Evolutionary conservation across 257 asterid genomes (phyloP).

Genomic region (Nicotiana obtusifolia): DNA sequence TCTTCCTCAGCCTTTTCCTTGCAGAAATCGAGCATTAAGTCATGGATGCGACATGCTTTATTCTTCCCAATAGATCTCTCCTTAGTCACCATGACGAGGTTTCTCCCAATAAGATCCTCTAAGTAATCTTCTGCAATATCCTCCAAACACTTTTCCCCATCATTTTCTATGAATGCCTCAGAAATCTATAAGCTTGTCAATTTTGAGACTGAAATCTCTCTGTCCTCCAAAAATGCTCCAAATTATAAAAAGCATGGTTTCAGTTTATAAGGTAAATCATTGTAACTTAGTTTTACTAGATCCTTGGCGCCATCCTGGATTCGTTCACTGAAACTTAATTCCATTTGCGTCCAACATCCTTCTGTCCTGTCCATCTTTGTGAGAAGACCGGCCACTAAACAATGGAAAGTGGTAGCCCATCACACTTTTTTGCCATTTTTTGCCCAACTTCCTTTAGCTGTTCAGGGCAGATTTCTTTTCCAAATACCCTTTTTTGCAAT

Average conservation of each 20-base stretch:
- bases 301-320: conserved; percentile 3
- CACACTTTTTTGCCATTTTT: not conserved
- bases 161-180: conserved; percentile 19
- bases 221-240: conserved; percentile 28
- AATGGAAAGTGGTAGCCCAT: conserved; percentile 8
- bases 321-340: not conserved
- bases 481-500: not conserved
- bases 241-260: conserved; percentile 15
- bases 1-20: conserved; percentile 7
- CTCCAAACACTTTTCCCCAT: conserved; percentile 1
- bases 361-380: conserved; percentile 3
- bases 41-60: conserved; percentile 26
- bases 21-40: conserved; percentile 23
- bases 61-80: conserved; percentile 18
- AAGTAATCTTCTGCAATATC: conserved; percentile 26
- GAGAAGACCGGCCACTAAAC: not conserved
- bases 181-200: conserved; percentile 32
- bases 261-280: conserved; percentile 24
- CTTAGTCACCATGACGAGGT: conserved; percentile 21
- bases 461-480: not conserved
- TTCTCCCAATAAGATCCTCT: conserved; percentile 25
- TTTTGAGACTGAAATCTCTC: conserved; percentile 21
- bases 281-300: conserved; percentile 18
- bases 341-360: not conserved
- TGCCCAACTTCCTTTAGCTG: not conserved